Conservation (phyloP, 73 alveolate genomes). For the Durusdinium trenchii region DNA sequence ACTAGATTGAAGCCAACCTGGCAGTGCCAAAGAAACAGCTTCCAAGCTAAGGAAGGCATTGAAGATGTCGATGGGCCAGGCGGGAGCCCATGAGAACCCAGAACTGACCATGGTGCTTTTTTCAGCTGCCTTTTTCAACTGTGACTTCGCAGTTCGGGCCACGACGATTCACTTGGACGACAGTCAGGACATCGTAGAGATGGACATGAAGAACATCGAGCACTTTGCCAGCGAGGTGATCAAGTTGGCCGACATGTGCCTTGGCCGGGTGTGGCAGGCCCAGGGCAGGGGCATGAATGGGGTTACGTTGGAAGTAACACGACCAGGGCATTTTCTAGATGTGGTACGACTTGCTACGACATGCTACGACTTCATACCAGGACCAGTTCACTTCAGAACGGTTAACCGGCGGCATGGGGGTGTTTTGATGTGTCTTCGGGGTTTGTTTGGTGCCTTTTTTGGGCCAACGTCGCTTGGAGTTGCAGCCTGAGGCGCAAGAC, state of each 20-base stretch:
- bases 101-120: too few relatives aligned
- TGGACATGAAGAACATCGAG: slow-evolving; percentile 95
- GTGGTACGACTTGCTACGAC: too few relatives aligned
- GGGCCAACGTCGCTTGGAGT: too few relatives aligned
- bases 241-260: slow-evolving; percentile 80
- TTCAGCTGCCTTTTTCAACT: too few relatives aligned
- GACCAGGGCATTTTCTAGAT: too few relatives aligned
- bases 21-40: too few relatives aligned
- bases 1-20: too few relatives aligned
- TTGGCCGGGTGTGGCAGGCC: not conserved
- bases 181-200: slow-evolving; percentile 75
- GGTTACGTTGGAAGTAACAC: not conserved
- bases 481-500: slow-evolving; percentile 76
- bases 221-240: slow-evolving; percentile 91
- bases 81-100: too few relatives aligned
- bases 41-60: slow-evolving; percentile 80
- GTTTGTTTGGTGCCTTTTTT: not conserved
- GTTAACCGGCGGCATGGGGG: too few relatives aligned
- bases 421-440: not conserved
- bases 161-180: not conserved
- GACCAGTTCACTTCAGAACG: too few relatives aligned
- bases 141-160: too few relatives aligned
- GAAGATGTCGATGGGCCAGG: slow-evolving; percentile 96
- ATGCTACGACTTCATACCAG: too few relatives aligned
- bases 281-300: not conserved